These are phyloP conservation scores for Didymella pomorum DNA, from an alignment of 2,329 filamentous ascomycete genomes.

Conservation along the genomic window DNA sequence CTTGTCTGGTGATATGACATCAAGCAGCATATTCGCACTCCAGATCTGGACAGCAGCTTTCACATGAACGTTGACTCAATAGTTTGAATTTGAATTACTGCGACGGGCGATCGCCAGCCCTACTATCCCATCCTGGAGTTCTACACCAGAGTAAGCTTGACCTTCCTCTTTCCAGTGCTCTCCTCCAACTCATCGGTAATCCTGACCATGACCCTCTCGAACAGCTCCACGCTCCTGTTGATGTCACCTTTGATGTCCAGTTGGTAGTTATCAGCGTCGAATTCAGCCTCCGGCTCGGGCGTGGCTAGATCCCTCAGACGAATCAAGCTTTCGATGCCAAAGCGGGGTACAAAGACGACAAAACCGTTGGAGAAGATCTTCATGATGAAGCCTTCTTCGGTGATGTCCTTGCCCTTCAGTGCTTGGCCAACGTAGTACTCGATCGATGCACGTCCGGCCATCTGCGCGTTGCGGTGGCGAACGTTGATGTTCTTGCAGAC, in stretches of 20 bases:
- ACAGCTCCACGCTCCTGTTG: conserved; percentile 75
- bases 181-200: conserved; percentile 95
- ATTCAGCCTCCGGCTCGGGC: conserved; percentile 77
- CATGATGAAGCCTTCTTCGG: conserved; percentile 96
- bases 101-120: background rate
- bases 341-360: conserved; percentile 93
- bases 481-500: conserved; percentile 99
- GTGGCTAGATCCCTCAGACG: conserved; percentile 82
- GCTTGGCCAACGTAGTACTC: conserved; percentile 99
- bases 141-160: conserved; percentile 70
- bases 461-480: conserved; percentile 94
- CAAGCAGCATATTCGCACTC: background rate
- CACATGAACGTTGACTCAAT: background rate
- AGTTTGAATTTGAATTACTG: background rate
- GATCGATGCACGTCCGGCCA: conserved; percentile 91
- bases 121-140: background rate
- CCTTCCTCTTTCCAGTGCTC: conserved; percentile 92
- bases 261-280: conserved; percentile 85
- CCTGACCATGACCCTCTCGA: conserved; percentile 88
- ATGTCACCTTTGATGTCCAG: conserved; percentile 68
- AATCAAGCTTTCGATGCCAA: conserved; percentile 94
- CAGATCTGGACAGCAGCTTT: background rate
- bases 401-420: conserved; percentile 76
- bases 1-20: too few relatives aligned
- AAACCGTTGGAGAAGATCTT: conserved; percentile 97